A percentile compares a stretch with the other conserved stretches of the same genome.
phyloP scores from a whole-genome alignment of 345 rosid species.

The Mangifera indica region DNA sequence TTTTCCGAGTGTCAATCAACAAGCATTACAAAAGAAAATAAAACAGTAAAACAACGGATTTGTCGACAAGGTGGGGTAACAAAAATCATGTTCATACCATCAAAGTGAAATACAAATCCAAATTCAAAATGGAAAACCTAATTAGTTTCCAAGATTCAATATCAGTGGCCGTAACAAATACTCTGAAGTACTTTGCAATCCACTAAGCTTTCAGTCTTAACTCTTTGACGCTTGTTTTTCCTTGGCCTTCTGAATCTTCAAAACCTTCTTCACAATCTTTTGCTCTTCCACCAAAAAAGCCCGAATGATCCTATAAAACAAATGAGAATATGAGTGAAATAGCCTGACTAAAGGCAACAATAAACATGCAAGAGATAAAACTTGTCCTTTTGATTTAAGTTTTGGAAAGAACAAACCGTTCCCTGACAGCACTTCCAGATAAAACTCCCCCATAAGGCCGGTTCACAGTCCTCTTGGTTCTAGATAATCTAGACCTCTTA shows the following conservation, averaged over 20 bases:
- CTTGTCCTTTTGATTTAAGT: background rate
- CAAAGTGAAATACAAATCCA: slow-evolving; percentile 13
- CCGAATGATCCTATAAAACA: slow-evolving; percentile 53
- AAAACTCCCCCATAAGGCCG: slow-evolving; percentile 90
- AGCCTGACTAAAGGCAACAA: background rate
- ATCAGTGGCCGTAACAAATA: slow-evolving; percentile 3
- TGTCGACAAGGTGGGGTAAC: slow-evolving; percentile 27
- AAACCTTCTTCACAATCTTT: slow-evolving; percentile 77
- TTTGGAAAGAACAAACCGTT: slow-evolving; percentile 52
- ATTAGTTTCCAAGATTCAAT: slow-evolving; percentile 15
- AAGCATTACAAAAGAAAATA: slow-evolving; percentile 19
- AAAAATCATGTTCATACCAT: slow-evolving; percentile 17
- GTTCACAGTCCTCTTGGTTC: slow-evolving; percentile 81
- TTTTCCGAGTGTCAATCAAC: slow-evolving; percentile 13
- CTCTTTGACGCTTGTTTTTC: slow-evolving; percentile 59
- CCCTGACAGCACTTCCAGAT: slow-evolving; percentile 81
- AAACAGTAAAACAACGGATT: slow-evolving; percentile 27
- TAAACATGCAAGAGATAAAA: too few species aligned
- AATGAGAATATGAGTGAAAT: background rate
- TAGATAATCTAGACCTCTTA: slow-evolving; percentile 73
- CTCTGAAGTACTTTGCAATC: slow-evolving; percentile 9
- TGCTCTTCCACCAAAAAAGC: slow-evolving; percentile 84
- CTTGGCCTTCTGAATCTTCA: slow-evolving; percentile 75
- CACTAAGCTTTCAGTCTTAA: slow-evolving; percentile 18
- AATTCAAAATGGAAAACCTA: slow-evolving; percentile 25